Evolutionary conservation across 495 filamentous ascomycete species (phyloP).

Genomic region (Aspergillus hancockii): DNA sequence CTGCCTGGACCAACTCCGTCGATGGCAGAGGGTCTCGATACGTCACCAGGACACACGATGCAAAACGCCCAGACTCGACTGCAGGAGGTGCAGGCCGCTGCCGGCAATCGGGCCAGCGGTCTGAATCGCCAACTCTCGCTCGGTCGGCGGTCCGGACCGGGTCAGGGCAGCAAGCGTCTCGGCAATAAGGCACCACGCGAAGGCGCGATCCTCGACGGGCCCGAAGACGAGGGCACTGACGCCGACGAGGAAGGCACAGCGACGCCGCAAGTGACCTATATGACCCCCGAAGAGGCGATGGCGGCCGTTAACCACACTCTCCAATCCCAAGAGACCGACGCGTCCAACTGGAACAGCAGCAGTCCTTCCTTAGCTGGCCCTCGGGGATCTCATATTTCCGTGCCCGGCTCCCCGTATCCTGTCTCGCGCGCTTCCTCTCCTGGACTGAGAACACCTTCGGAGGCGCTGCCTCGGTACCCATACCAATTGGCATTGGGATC

Average conservation of each 20-base stretch:
- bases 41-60: constrained; percentile 46
- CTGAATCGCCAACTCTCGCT: constrained; percentile 42
- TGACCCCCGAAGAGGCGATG: constrained; percentile 25
- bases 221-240: constrained; percentile 27
- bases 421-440: constrained; percentile 21
- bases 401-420: constrained; percentile 12
- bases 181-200: constrained; percentile 31
- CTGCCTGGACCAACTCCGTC: constrained; percentile 8
- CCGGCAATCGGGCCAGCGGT: constrained; percentile 32
- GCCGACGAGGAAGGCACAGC: constrained; percentile 22
- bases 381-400: constrained; percentile 10
- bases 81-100: constrained; percentile 37
- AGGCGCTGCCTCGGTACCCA: not conserved
- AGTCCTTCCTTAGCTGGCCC: constrained; percentile 6
- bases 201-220: constrained; percentile 27
- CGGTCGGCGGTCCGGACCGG: constrained; percentile 40
- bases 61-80: constrained; percentile 20
- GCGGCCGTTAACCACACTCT: constrained; percentile 21
- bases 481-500: not conserved
- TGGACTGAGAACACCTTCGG: constrained; percentile 6
- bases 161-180: constrained; percentile 31
- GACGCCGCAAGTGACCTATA: constrained; percentile 18
- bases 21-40: constrained; percentile 30
- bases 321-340: constrained; percentile 12
- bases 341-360: constrained; percentile 3